Conservation (phyloP, 768 basidiomycete species). For the Harrya chromipes region DNA sequence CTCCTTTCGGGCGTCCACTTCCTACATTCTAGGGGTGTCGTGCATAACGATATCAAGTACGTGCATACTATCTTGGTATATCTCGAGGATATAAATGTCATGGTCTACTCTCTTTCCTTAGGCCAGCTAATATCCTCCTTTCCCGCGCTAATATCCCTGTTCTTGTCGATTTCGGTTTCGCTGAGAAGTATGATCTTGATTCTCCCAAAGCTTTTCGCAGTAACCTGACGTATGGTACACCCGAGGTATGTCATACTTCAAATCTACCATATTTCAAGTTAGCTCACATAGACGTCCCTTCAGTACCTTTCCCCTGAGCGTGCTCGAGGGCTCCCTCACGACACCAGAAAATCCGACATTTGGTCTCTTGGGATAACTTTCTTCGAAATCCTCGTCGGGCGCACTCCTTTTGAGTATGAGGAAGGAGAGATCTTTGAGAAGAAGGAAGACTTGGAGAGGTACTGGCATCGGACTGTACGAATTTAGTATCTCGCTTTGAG, state of each 20-base stretch:
- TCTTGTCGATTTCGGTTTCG: slow-evolving; percentile 95
- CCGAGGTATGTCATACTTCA: slow-evolving; percentile 57
- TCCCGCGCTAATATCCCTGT: slow-evolving; percentile 76
- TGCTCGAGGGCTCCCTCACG: slow-evolving; percentile 83
- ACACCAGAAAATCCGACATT: slow-evolving; percentile 88
- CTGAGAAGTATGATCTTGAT: slow-evolving; percentile 73
- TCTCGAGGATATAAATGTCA: neutral
- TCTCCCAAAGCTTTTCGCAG: slow-evolving; percentile 72
- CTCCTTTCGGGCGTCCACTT: slow-evolving; percentile 83
- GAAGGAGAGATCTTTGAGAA: slow-evolving; percentile 77
- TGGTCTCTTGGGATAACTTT: slow-evolving; percentile 89
- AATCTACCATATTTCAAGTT: neutral
- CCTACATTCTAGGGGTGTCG: slow-evolving; percentile 78
- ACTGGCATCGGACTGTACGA: slow-evolving; percentile 80
- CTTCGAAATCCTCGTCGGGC: slow-evolving; percentile 89
- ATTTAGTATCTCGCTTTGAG: neutral
- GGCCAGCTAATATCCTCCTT: slow-evolving; percentile 91
- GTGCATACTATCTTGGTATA: slow-evolving; percentile 22
- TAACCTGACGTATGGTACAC: slow-evolving; percentile 86
- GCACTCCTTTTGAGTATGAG: slow-evolving; percentile 87
- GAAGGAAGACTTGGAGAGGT: slow-evolving; percentile 78
- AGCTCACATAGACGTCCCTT: neutral
- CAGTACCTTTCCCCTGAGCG: slow-evolving; percentile 93
- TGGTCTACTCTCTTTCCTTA: slow-evolving; percentile 26
- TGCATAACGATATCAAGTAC: slow-evolving; percentile 94